Evolutionary conservation across 1,284 basidiomycete species (phyloP), one percentile per base, ranked within the genome.

Genomic region (Retiboletus flavoniger): DNA sequence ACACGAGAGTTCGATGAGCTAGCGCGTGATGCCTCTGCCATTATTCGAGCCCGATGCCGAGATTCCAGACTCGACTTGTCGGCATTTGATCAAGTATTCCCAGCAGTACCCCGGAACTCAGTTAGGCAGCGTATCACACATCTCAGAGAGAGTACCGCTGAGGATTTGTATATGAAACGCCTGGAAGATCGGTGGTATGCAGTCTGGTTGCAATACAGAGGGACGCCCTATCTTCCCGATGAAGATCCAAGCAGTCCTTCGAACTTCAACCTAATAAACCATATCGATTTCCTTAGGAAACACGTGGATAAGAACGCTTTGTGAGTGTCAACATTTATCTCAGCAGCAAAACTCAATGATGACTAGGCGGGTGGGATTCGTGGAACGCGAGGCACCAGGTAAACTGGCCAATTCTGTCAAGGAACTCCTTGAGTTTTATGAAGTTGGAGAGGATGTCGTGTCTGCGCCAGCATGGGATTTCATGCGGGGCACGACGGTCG

Each of bases 1-100:
- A 91, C 81, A 51, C 72, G 81, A 46, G 90, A 94, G 47, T 93
- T 87, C 57, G 93, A 96, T 59, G 95, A 96, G 57, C 79, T 95
- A 29, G 83, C 88, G 38, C 81, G 89, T 50, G 95, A 98, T 66
- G 87, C 87, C 1, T 87, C 84, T 41, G 89, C 84, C 2, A 87
- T 98, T 59, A 83, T 97, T 51, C 82, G 83, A 58, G 89, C 89
- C 16, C 85, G 95, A 24, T 91, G 88, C 67, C 77, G 84, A 47
- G 66, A 74, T 52, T 71, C 76, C 21, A 81, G 85, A 53, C 75
- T 89, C 39, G 87, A 90, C 60, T 87, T 85, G 79, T 77, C 76
- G 11, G 86, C 85, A 19, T 78, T 89, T 54, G 83, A 84, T 63
- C 87, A 92, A 68, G 79, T 95, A 16, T 94, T 95, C 67, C 87